Evolutionary conservation across 495 filamentous ascomycete species (phyloP).

Genomic region (Aspergillus coremiiformis): DNA sequence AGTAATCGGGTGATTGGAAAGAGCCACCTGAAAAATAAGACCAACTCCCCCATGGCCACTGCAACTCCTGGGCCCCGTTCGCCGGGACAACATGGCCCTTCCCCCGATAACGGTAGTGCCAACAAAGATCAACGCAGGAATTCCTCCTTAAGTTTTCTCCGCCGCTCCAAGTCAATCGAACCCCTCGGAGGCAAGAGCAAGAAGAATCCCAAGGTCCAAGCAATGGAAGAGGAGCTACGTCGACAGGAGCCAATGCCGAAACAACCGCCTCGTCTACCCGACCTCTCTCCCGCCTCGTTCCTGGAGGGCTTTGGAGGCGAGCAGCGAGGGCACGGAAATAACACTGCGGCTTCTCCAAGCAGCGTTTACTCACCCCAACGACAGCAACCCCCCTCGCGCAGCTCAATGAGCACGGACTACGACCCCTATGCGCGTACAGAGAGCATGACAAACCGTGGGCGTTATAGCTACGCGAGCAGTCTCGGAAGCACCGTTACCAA

Average conservation of each 20-base stretch:
- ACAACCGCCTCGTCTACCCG: conserved; percentile 72
- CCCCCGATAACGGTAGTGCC: conserved; percentile 24
- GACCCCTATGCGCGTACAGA: conserved; percentile 78
- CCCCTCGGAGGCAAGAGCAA: conserved; percentile 55
- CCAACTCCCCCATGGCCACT: conserved; percentile 19
- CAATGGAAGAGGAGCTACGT: conserved; percentile 58
- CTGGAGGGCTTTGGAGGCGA: conserved; percentile 70
- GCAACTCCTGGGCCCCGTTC: conserved; percentile 20
- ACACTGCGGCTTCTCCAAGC: conserved; percentile 54
- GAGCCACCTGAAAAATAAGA: conserved; percentile 8
- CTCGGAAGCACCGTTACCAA: conserved; percentile 89
- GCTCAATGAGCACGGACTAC: conserved; percentile 32
- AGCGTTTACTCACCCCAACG: conserved; percentile 14
- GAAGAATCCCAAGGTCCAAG: conserved; percentile 50
- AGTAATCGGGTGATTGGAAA: conserved; percentile 10
- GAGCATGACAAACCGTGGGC: conserved; percentile 95
- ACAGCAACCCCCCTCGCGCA: conserved; percentile 8
- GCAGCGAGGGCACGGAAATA: conserved; percentile 49
- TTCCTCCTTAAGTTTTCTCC: conserved; percentile 58
- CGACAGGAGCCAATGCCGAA: conserved; percentile 62
- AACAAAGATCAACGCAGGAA: conserved; percentile 27
- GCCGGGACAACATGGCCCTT: conserved; percentile 15
- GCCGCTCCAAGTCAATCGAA: conserved; percentile 75
- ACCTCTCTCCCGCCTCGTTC: conserved; percentile 56
- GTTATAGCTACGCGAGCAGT: conserved; percentile 94